Conservation (phyloP, 2,329 filamentous ascomycete species). For the Pezicula radicicola region DNA sequence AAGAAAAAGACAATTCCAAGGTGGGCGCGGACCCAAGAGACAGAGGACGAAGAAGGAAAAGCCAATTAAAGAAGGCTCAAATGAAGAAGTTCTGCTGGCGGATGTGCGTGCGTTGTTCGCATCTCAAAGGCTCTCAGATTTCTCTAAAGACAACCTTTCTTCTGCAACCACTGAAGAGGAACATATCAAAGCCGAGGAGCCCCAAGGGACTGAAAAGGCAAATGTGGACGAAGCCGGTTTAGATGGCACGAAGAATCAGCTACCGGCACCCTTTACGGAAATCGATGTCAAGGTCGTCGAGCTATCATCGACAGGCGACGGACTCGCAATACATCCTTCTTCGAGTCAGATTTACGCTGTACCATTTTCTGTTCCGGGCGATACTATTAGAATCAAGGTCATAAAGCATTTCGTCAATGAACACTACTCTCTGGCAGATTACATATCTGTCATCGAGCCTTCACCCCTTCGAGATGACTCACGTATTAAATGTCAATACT, state of each 20-base stretch:
- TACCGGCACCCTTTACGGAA: conserved; percentile 70
- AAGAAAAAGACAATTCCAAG: conserved; percentile 26
- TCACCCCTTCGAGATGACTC: conserved; percentile 74
- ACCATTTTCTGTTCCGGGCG: conserved; percentile 84
- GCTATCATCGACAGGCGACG: conserved; percentile 90
- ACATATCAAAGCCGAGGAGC: conserved; percentile 17
- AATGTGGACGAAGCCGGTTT: conserved; percentile 15
- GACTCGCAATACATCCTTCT: conserved; percentile 69
- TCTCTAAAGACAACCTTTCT: conserved; percentile 15
- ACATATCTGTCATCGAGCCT: conserved; percentile 71
- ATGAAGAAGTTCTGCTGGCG: conserved; percentile 62
- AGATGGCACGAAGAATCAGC: conserved; percentile 19
- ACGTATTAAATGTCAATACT: conserved; percentile 81
- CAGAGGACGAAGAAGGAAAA: conserved; percentile 55
- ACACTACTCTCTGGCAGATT: conserved; percentile 76
- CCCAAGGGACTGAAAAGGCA: conserved; percentile 22
- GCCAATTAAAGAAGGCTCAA: conserved; percentile 52
- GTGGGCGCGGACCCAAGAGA: conserved; percentile 37
- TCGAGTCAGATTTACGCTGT: conserved; percentile 74
- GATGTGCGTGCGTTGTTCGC: conserved; percentile 58
- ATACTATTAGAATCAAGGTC: conserved; percentile 75
- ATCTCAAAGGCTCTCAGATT: conserved; percentile 28
- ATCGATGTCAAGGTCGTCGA: conserved; percentile 78
- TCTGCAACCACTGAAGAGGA: conserved; percentile 17
- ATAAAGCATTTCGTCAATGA: conserved; percentile 65